phyloP scores from a whole-genome alignment of 169 alveolate species.

The Perkinsus olseni region DNA sequence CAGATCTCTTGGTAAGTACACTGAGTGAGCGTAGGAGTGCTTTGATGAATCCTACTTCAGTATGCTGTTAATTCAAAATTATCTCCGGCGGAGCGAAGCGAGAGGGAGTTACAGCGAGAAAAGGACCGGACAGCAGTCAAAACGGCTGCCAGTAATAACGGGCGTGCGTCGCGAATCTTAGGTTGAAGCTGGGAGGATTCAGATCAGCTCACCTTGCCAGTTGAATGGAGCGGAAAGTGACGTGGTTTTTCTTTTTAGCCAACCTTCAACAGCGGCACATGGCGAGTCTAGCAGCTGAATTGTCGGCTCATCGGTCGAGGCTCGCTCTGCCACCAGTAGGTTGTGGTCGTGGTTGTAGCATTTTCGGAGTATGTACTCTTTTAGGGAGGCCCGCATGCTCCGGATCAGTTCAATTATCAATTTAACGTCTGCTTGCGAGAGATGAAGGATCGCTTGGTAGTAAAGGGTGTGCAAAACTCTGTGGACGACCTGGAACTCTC shows the following conservation, averaged over 20 bases:
- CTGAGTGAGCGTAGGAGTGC: background rate
- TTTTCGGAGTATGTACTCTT: background rate
- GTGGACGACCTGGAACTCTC: too few species aligned
- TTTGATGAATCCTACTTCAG: background rate
- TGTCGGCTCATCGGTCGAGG: background rate
- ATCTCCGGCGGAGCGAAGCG: background rate
- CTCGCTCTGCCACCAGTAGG: background rate
- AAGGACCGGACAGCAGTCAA: background rate
- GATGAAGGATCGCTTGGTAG: background rate
- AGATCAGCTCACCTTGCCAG: too few species aligned
- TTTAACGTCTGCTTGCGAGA: background rate
- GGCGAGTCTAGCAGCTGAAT: background rate
- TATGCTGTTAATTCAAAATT: background rate
- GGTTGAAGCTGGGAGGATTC: too few species aligned
- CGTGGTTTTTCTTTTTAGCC: too few species aligned
- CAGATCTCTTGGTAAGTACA: background rate
- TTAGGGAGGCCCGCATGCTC: background rate
- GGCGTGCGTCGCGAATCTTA: too few species aligned
- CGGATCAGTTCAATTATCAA: background rate
- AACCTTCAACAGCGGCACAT: background rate
- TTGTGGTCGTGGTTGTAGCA: background rate
- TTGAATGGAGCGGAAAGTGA: too few species aligned
- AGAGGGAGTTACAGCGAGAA: background rate
- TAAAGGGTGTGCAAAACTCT: too few species aligned
- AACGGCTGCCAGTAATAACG: background rate